These are phyloP conservation scores for Colletotrichum higginsianum DNA, from an alignment of 2,329 filamentous ascomycete species.

Conservation along the genomic window DNA sequence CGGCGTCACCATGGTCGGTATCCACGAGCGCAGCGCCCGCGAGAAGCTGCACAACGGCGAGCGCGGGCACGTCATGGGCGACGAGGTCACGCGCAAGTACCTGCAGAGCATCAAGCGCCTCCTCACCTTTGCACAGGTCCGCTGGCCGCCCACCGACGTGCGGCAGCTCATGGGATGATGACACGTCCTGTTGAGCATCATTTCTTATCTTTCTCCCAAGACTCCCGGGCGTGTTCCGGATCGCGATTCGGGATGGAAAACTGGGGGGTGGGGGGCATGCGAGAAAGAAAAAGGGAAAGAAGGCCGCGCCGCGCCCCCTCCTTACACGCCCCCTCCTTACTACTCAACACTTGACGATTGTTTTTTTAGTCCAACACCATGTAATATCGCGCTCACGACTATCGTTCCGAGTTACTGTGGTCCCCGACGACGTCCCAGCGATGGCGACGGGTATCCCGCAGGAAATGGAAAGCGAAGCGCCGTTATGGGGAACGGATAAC, in stretches of 20 bases:
- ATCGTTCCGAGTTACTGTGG: constrained; percentile 23
- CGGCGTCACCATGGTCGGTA: constrained; percentile 99
- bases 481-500: background rate
- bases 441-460: constrained; percentile 12
- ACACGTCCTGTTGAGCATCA: background rate
- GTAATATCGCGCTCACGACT: constrained; percentile 31
- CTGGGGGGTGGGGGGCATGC: constrained; percentile 3
- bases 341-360: background rate
- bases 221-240: constrained; percentile 6
- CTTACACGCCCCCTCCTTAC: background rate
- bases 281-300: background rate
- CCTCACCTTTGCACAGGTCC: constrained; percentile 94
- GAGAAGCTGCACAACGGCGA: constrained; percentile 94
- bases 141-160: constrained; percentile 94
- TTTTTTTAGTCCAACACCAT: background rate
- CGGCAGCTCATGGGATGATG: constrained; percentile 91
- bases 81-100: constrained; percentile 95
- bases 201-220: background rate
- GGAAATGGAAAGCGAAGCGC: constrained; percentile 20
- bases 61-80: constrained; percentile 96
- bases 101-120: constrained; percentile 98
- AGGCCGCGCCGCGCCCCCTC: background rate
- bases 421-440: background rate
- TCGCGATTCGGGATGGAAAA: constrained; percentile 19
- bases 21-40: constrained; percentile 94